Evolutionary conservation across 2,329 filamentous ascomycete genomes (phyloP).

Genomic region (Whalleya microplaca): DNA sequence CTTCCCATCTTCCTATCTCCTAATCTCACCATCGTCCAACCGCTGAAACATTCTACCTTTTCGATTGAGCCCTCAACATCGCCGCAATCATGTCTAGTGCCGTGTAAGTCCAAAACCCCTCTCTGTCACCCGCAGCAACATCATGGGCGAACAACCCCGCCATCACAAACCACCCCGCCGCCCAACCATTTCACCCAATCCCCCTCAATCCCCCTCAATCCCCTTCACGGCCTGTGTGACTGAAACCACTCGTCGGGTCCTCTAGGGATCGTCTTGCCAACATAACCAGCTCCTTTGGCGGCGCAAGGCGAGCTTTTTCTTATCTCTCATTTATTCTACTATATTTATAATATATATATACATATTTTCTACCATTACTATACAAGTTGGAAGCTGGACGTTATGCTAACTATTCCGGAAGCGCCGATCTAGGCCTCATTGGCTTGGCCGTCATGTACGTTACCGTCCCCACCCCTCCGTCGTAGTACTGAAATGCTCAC

Average conservation of each 20-base stretch:
- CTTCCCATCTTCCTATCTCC: slow-evolving; percentile 5
- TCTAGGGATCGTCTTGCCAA: slow-evolving; percentile 74
- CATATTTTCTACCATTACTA: slow-evolving; percentile 18
- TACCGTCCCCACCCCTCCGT: slow-evolving; percentile 7
- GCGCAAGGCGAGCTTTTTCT: slow-evolving; percentile 52
- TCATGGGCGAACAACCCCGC: slow-evolving; percentile 18
- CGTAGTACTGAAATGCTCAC: slow-evolving; percentile 19
- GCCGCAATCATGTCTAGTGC: slow-evolving; percentile 63
- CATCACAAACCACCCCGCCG: slow-evolving; percentile 27
- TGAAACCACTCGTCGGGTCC: slow-evolving; percentile 38
- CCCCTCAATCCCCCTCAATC: too few relatives aligned
- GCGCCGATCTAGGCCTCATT: slow-evolving; percentile 89
- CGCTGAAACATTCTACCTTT: background rate
- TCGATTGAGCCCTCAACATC: slow-evolving; percentile 19
- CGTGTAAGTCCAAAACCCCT: slow-evolving; percentile 61
- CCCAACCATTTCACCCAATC: slow-evolving; percentile 26
- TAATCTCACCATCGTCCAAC: background rate
- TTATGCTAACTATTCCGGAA: slow-evolving; percentile 63
- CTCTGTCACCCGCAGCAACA: slow-evolving; percentile 28
- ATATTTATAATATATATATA: background rate
- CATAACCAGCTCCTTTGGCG: slow-evolving; percentile 66
- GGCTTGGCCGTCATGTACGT: slow-evolving; percentile 87
- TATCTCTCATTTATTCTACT: slow-evolving; percentile 14
- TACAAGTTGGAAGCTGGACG: slow-evolving; percentile 35
- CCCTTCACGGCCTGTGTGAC: slow-evolving; percentile 36